Evolutionary conservation across 257 asterid species (phyloP), one percentile per base, ranked within the genome.

Genomic region (Solanum pinnatisectum): DNA sequence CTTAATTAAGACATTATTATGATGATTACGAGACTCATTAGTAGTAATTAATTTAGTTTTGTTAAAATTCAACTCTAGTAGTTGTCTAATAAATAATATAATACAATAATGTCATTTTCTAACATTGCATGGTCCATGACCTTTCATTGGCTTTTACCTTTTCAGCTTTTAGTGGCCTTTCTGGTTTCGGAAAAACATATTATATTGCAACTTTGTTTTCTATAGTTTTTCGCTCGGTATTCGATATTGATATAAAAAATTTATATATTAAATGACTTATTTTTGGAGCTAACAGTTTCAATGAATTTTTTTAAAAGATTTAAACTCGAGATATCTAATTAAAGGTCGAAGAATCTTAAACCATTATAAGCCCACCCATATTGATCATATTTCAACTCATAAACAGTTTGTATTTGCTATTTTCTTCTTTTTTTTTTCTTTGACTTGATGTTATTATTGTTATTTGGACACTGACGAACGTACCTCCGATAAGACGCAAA

Each of bases 351-450:
- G 2, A 12, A 30, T 14, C 2, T 0, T 16, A 16, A 70, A 25
- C 0, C 0, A 27, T 68, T 12, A 2, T 14, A n/a, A 5, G 1
- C 11, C 1, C 27, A 65, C 5, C 3, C 7, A n/a, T n/a, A 27
- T 63, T 4, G 4, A 5, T 65, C 25, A n/a, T 68, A 27, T 27
- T 68, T 35, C 37, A 27, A 68, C 36, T 68, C 22, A 13, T 68
- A 12, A 5, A 27, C 9, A 2, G 4, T 12, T 68, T 13, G 20
- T 68, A 30, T 32, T 67, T 67, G 20, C 73, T 10, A 12, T 67
- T 67, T 67, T n/a, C 4, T n/a, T 65, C 6, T 23, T 42, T 39
- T 10, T 40, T n/a, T n/a, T n/a, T 10, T 25, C 35, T 67, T 25
- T 67, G 20, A 67, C 35, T 67, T 67, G 20, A 27, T 70, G 77